Percentiles rank a stretch among this genome's conserved stretches.
phyloP scores from a whole-genome alignment of 164 flowering plant genomes.

The Chimonanthus salicifolius region DNA sequence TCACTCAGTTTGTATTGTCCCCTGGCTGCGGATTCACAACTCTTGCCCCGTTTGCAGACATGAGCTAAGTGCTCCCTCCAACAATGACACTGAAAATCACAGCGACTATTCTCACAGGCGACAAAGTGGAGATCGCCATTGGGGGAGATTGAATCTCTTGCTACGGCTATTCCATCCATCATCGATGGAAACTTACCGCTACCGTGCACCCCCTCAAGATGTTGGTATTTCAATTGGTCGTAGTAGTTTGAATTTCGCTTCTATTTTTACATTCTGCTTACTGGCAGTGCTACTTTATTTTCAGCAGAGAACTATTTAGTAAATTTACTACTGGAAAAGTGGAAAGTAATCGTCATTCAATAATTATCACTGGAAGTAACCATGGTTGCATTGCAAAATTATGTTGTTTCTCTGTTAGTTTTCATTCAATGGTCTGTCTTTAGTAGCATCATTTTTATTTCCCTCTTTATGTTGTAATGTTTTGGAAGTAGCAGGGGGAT shows the following conservation, averaged over 20 bases:
- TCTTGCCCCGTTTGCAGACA: conserved; percentile 81
- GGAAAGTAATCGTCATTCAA: no score
- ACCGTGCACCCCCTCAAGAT: conserved; percentile 13
- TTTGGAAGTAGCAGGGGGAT: no score
- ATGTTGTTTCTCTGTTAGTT: no score
- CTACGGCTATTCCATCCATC: conserved; percentile 44
- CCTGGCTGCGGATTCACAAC: conserved; percentile 83
- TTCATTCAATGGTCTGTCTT: no score
- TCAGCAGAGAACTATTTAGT: no score
- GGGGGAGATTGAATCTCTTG: conserved; percentile 26
- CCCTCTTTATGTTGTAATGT: no score
- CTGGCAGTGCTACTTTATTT: no score
- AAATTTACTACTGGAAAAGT: no score
- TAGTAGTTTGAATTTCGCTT: conserved; percentile 7
- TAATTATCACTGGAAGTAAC: no score
- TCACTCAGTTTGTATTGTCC: conserved; percentile 75
- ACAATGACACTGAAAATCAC: background rate
- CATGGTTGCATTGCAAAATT: no score
- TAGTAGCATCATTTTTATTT: no score
- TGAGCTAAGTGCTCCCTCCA: conserved; percentile 29
- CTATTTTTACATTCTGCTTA: no score
- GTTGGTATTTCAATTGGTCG: conserved; percentile 11
- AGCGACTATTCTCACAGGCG: background rate
- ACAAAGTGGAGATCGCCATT: conserved; percentile 6
- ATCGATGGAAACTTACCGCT: conserved; percentile 16